Evolutionary conservation across 352 stramenopile species (phyloP), one percentile per base, ranked within the genome.

Genomic region (Pythium rhizo-oryzae): DNA sequence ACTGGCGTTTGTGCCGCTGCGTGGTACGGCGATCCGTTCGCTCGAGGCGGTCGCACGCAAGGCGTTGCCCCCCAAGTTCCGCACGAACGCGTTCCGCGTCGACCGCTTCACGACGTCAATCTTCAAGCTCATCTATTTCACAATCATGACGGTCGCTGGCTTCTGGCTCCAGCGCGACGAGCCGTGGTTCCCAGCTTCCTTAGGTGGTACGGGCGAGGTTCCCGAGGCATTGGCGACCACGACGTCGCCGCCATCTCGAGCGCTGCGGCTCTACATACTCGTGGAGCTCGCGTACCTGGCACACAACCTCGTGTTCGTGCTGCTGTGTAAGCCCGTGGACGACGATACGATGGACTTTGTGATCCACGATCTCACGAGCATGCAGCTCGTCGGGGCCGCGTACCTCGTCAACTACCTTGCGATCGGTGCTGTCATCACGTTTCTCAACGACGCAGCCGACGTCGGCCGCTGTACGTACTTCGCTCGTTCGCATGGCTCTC

Each of bases 41-140:
- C 37, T 43, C 3, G 37, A 43, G 37, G 8, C 37, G 1, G 11
- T 18, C 11, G 37, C 37, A 11, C 37, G 37, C 11, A 43, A 12
- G 11, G 37, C 37, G 9, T 9, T 43, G 11, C 37, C 37, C 4
- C 37, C 37, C 4, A 3, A 4, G 11, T 18, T 43, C 37, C 37
- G 8, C 2, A 18, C 37, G 3, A 43, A 3, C 37, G 11, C 50
- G 24, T 62, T 53, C 63, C 81, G 79, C 53, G 73, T 89, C 39
- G 69, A 85, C 41, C 81, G 81, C 56, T 87, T 89, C 56, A 62
- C 79, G 13, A 83, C 75, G 21, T 78, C 86, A 39, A 23, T 87
- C 23, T 89, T 89, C 68, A 87, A 87, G 61, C 59, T 89, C 37
- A 44, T 81, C 73, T 89, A 82, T 67, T 89, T 82, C 39, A 39